Percentiles rank a stretch among this genome's conserved stretches.
Conservation (phyloP, 345 rosid species). For the Aethionema arabicum region DNA sequence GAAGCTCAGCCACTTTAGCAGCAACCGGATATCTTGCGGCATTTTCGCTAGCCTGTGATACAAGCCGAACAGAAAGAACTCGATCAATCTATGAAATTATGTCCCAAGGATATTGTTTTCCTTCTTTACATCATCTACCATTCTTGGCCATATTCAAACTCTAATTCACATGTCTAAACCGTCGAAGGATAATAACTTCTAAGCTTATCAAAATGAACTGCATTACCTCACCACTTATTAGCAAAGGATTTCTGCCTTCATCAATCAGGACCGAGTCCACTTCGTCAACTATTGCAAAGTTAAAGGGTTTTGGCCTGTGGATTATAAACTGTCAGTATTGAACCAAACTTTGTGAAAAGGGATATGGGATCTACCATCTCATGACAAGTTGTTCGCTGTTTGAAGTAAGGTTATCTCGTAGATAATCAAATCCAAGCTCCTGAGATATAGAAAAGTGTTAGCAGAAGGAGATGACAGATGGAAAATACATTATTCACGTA, state of each 20-base stretch:
- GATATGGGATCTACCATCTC: conserved; percentile 68
- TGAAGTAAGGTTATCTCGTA: conserved; percentile 90
- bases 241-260: conserved; percentile 96
- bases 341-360: conserved; percentile 24
- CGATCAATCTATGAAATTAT: conserved; percentile 14
- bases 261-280: conserved; percentile 97
- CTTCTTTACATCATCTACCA: neutral
- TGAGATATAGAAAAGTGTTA: conserved; percentile 40
- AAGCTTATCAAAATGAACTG: conserved; percentile 19
- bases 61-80: conserved; percentile 24
- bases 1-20: conserved; percentile 94
- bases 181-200: conserved; percentile 12
- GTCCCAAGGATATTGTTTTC: conserved; percentile 13
- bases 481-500: neutral
- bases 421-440: conserved; percentile 99
- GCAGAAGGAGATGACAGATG: conserved; percentile 13
- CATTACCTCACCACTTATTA: conserved; percentile 94
- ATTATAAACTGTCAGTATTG: conserved; percentile 28
- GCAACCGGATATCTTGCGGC: conserved; percentile 96
- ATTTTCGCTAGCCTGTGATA: conserved; percentile 76
- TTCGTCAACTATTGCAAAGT: conserved; percentile 95
- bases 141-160: conserved; percentile 16
- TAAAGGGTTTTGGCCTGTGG: conserved; percentile 95
- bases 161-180: conserved; percentile 3
- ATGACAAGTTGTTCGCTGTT: conserved; percentile 81